Percentiles rank a stretch among this genome's conserved stretches.
phyloP scores from a whole-genome alignment of 805 yeast species.

The Candida ovalis region DNA sequence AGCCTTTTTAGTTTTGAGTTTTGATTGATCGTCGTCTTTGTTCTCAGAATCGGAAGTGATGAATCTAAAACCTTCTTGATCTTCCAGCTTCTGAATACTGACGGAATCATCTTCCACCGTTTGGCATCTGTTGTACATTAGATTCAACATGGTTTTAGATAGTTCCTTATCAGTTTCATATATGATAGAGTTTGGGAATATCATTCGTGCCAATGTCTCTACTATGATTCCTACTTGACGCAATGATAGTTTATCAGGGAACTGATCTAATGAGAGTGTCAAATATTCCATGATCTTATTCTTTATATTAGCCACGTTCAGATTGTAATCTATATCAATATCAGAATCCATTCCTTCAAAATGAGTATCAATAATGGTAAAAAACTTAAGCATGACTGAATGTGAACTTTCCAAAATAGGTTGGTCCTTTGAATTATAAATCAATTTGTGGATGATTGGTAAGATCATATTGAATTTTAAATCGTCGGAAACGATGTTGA shows the following conservation, averaged over 20 bases:
- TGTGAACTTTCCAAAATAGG: slow-evolving; percentile 58
- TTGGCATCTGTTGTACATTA: slow-evolving; percentile 39
- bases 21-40: slow-evolving; percentile 8
- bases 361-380: slow-evolving; percentile 21
- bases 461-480: slow-evolving; percentile 27
- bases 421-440: slow-evolving; percentile 18
- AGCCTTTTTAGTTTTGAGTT: slow-evolving; percentile 37
- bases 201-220: slow-evolving; percentile 47
- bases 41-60: slow-evolving; percentile 6
- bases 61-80: slow-evolving; percentile 5
- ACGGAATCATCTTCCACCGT: slow-evolving; percentile 9
- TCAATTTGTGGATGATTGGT: slow-evolving; percentile 23
- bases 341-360: slow-evolving; percentile 9
- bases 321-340: slow-evolving; percentile 18
- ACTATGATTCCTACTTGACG: slow-evolving; percentile 55
- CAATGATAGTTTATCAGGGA: slow-evolving; percentile 51
- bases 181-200: slow-evolving; percentile 35
- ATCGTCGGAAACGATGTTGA: slow-evolving; percentile 32
- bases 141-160: slow-evolving; percentile 36
- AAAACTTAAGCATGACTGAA: slow-evolving; percentile 45
- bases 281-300: slow-evolving; percentile 37
- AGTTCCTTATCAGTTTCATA: slow-evolving; percentile 27
- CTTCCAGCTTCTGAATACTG: neutral
- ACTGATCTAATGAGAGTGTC: slow-evolving; percentile 46
- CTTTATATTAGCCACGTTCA: slow-evolving; percentile 12